phyloP scores from a whole-genome alignment of 208 protist species.

The Endotrypanum monterogeii region DNA sequence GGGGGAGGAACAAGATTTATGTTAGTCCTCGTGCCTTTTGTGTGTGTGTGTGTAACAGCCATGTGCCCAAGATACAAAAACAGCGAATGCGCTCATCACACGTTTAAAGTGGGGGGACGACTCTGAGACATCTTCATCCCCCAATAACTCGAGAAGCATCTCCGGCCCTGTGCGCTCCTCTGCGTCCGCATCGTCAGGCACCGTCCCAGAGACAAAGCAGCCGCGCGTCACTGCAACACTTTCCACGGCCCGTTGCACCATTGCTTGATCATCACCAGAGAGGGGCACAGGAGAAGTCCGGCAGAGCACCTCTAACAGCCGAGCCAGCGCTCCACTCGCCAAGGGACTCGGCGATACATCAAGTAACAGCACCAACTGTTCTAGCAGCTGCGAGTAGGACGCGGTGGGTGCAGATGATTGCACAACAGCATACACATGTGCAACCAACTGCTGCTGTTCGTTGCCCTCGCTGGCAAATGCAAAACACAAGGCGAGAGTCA shows the following conservation, averaged over 20 bases:
- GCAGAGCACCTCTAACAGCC: slow-evolving; percentile 24
- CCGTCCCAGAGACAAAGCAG: background rate
- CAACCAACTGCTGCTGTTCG: slow-evolving; percentile 10
- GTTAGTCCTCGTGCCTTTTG: background rate
- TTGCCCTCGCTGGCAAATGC: slow-evolving; percentile 1
- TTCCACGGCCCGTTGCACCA: slow-evolving; percentile 44
- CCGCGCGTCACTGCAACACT: slow-evolving; percentile 1
- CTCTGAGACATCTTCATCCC: slow-evolving; percentile 42
- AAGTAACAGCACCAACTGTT: slow-evolving; percentile 68
- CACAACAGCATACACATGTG: slow-evolving; percentile 1
- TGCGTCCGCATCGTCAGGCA: slow-evolving; percentile 20
- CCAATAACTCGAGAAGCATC: slow-evolving; percentile 71
- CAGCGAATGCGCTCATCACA: slow-evolving; percentile 33
- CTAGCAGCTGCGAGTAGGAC: slow-evolving; percentile 30
- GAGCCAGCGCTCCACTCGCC: slow-evolving; percentile 24
- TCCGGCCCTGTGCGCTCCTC: slow-evolving; percentile 39
- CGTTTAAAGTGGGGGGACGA: slow-evolving; percentile 48
- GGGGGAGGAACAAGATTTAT: background rate
- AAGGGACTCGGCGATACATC: slow-evolving; percentile 61
- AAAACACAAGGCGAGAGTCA: slow-evolving; percentile 10
- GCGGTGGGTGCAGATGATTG: background rate
- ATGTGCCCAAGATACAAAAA: background rate
- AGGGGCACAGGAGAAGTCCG: background rate
- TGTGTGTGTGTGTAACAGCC: no score
- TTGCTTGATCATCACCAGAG: slow-evolving; percentile 31